Evolutionary conservation across 1,284 basidiomycete species (phyloP).

Genomic region (Ganoderma lucidum): DNA sequence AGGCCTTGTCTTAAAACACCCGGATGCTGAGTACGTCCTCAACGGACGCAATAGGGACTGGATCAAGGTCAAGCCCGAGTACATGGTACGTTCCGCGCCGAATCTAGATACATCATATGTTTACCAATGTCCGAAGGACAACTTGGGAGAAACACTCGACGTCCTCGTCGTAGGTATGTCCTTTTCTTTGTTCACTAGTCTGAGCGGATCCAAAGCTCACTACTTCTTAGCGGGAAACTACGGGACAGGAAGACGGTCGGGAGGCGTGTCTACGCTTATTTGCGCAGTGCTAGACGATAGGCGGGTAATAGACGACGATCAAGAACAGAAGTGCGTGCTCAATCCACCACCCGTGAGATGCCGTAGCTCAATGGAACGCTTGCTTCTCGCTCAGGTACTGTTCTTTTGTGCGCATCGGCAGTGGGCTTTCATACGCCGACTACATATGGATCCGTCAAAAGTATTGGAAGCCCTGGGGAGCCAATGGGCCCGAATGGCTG

Average conservation of each 20-base stretch:
- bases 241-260: conserved; percentile 75
- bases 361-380: neutral
- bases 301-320: conserved; percentile 53
- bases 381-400: conserved; percentile 61
- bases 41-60: conserved; percentile 90
- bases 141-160: conserved; percentile 90
- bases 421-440: conserved; percentile 85
- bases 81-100: conserved; percentile 67
- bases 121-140: conserved; percentile 59
- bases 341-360: too few species aligned
- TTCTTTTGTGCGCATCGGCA: conserved; percentile 86
- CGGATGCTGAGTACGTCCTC: conserved; percentile 78
- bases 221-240: conserved; percentile 68
- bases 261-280: conserved; percentile 82
- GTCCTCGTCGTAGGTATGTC: conserved; percentile 83
- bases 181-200: neutral
- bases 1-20: conserved; percentile 91
- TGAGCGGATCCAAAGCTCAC: conserved; percentile 11
- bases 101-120: neutral
- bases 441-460: conserved; percentile 83
- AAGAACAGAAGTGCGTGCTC: conserved; percentile 64
- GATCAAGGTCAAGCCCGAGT: conserved; percentile 97
- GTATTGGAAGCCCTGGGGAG: conserved; percentile 79
- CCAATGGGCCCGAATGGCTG: conserved; percentile 69
- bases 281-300: conserved; percentile 82